Percentiles rank a stretch among this genome's conserved stretches.
Conservation (phyloP, 2,329 filamentous ascomycete species). For the Ophiostoma piceae region DNA sequence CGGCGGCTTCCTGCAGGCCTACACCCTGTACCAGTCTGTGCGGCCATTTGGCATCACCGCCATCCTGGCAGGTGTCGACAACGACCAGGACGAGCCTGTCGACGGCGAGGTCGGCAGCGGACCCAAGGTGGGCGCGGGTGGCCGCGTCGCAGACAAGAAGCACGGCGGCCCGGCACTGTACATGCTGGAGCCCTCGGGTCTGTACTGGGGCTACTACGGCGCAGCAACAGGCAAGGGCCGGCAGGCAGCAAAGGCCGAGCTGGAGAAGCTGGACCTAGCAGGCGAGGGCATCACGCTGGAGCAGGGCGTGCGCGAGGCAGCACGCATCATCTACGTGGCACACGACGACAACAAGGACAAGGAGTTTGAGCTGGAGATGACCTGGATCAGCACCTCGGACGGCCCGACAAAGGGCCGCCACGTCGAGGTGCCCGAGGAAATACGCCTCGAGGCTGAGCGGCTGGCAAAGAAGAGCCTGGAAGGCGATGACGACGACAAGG, state of each 20-base stretch:
- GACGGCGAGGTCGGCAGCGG: conserved; percentile 86
- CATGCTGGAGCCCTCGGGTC: conserved; percentile 97
- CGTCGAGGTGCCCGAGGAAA: conserved; percentile 83
- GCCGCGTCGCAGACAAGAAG: conserved; percentile 67
- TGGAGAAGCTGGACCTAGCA: conserved; percentile 91
- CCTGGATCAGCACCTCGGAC: conserved; percentile 81
- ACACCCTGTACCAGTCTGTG: conserved; percentile 95
- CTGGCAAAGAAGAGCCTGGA: conserved; percentile 87
- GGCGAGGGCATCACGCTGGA: conserved; percentile 70
- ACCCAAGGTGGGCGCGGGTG: conserved; percentile 72
- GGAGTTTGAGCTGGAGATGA: conserved; percentile 99
- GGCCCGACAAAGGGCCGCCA: conserved; percentile 91
- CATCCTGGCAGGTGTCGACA: conserved; percentile 91
- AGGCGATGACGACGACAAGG: conserved; percentile 75
- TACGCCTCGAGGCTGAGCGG: conserved; percentile 86
- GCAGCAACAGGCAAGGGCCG: conserved; percentile 95
- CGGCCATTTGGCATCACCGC: conserved; percentile 95
- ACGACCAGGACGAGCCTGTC: conserved; percentile 75
- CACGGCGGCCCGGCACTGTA: conserved; percentile 90
- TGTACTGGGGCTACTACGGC: conserved; percentile 99
- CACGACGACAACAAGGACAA: conserved; percentile 99
- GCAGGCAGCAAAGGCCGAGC: conserved; percentile 93
- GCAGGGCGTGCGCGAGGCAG: conserved; percentile 92
- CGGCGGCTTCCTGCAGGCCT: conserved; percentile 93
- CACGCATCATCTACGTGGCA: conserved; percentile 92